Base-by-base conservation (phyloP, 768 basidiomycete species). In the Amylocystis lapponica region DNA sequence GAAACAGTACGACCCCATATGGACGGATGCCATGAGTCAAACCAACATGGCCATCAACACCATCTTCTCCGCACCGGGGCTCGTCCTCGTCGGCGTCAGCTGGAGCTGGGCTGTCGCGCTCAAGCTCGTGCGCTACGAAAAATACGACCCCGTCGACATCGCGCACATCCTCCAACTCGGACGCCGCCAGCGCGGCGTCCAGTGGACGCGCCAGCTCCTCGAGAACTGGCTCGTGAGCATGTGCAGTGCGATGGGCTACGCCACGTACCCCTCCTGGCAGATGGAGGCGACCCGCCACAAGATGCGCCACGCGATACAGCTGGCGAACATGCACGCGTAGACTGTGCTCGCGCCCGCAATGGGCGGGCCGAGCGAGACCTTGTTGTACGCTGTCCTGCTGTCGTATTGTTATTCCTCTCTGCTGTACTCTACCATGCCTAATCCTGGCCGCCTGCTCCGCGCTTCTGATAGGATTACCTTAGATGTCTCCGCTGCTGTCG, bases 61-160 rank as follows among this genome's bases (percentile, higher is more conserved):
- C 1, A 66, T 86, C 12, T 87, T 72, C 61, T 62, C 64, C 1
- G 75, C 77, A 1, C 62, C 63, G 0, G 82, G 83, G 35, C 62
- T 69, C 12, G 56, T 66, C 36, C 69, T 87, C 39, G 61, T 85
- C 54, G 78, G 75, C 47, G 81, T 86, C 2, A 75, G 79, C 21
- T 83, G 83, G 45, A 75, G 77, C 47, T 86, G 84, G 84, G 75
- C 76, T 1, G 74, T 86, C 31, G 79, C 83, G 3, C 74, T 86
- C 52, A 86, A 86, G 57, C 69, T 86, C 10, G 81, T 82, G 16
- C 70, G 84, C 5, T 86, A 81, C 57, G 63, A 70, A 29, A 75
- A 76, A 40, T 70, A 74, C 47, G 84, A 86, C 58, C 74, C 79
- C 1, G 68, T 58, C 1, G 83, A 86, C 58, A 81, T 85, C 45